Evolutionary conservation across 129 eudicot genomes (phyloP).

Genomic region (Deinandra increscens): DNA sequence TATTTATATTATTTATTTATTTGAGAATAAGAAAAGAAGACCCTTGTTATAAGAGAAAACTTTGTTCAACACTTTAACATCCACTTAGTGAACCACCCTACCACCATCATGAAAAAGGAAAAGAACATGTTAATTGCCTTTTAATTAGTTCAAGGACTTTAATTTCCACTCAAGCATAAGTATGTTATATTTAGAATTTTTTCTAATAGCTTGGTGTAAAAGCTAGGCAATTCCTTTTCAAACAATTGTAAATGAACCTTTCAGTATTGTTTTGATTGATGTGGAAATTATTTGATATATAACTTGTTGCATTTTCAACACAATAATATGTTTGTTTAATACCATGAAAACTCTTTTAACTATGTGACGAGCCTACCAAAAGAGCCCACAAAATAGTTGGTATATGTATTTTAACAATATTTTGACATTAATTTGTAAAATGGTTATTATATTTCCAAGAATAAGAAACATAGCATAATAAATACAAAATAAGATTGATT

Average conservation of each 20-base stretch:
- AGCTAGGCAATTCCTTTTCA: conserved; percentile 17
- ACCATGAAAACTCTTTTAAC: neutral
- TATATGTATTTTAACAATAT: neutral
- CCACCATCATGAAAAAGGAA: conserved; percentile 24
- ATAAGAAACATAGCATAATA: too few relatives aligned
- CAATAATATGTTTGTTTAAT: conserved; percentile 3
- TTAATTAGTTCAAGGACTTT: conserved; percentile 26
- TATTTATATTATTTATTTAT: too few relatives aligned
- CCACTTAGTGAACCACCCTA: conserved; percentile 17
- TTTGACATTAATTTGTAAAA: too few relatives aligned
- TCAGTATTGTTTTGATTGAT: neutral
- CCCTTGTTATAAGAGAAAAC: neutral
- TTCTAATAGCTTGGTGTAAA: conserved; percentile 20
- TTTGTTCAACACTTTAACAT: conserved; percentile 15
- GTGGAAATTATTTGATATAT: neutral
- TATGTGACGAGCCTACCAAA: neutral
- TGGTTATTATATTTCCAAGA: too few relatives aligned
- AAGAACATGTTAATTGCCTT: conserved; percentile 21
- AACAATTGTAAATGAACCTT: conserved; percentile 5
- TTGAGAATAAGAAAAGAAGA: neutral
- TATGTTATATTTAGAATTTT: neutral
- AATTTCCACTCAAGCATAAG: conserved; percentile 23
- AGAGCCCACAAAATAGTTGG: neutral
- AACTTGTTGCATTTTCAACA: neutral
- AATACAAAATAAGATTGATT: too few relatives aligned